These are phyloP conservation scores for Lentinula sp. DNA, from an alignment of 768 basidiomycete species.

Conservation along the genomic window DNA sequence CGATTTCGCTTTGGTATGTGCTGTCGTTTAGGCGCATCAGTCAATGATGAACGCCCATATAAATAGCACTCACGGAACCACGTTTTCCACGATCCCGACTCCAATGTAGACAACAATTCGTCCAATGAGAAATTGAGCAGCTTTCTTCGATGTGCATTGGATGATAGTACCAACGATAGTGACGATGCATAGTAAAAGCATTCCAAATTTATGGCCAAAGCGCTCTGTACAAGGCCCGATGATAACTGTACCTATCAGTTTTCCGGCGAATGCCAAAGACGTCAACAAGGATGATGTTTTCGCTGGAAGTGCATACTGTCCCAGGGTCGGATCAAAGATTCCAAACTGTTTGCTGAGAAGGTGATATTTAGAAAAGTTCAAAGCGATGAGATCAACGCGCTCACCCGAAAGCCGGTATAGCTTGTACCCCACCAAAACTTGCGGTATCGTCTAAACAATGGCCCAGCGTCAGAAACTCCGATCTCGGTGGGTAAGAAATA, in stretches of 20 bases:
- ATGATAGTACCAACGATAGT: constrained; percentile 4
- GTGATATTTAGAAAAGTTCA: neutral
- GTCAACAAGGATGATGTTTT: constrained; percentile 3
- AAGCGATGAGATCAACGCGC: neutral
- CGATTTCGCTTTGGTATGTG: constrained; percentile 5
- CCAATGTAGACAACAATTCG: constrained; percentile 4
- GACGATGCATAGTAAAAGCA: neutral
- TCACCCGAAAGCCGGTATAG: constrained; percentile 5
- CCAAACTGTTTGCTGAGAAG: constrained; percentile 3
- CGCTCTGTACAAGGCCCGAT: constrained; percentile 6
- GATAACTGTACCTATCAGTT: constrained; percentile 3
- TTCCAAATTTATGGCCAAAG: neutral
- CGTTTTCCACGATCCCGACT: constrained; percentile 5
- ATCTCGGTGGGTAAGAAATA: neutral
- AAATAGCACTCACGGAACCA: neutral
- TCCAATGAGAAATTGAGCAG: constrained; percentile 2
- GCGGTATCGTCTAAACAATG: neutral
- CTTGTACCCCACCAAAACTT: constrained; percentile 6
- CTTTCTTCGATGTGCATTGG: neutral
- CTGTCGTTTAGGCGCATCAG: neutral
- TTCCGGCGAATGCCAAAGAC: constrained; percentile 4
- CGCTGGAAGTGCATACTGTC: neutral
- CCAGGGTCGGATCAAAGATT: constrained; percentile 1
- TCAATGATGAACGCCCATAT: neutral
- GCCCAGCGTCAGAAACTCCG: neutral